Base-by-base conservation (phyloP, 805 yeast species). In the Starmerella vaccinii region DNA sequence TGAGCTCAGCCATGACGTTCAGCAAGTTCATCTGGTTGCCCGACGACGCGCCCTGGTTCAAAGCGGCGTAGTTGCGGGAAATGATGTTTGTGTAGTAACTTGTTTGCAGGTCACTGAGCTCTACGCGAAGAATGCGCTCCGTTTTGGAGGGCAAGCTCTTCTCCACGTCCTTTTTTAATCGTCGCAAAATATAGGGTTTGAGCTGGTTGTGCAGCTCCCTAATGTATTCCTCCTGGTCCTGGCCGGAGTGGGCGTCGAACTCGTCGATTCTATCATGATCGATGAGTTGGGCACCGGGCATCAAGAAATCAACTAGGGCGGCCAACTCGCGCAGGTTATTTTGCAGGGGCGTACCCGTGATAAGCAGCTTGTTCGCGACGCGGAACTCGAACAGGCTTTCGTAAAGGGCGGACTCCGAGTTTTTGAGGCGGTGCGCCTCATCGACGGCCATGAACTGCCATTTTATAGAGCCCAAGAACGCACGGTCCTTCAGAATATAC, bases 371-470 rank as follows among this genome's bases (percentile, higher is more conserved):
- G 67, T 92, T 92, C 2, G 81, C 75, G 10, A 83, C 92, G 60
- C 81, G 84, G 71, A 92, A 87, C 57, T 82, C 84, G 60, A 74
- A 76, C 52, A 92, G 73, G 2, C 95, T 82, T 63, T 90, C 97
- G 65, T 92, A 92, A 37, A 92, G 70, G 0, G 97, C 89, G 26
- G 92, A 81, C 65, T 89, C 97, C 0, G 95, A 85, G 64, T 92
- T 92, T 61, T 92, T 92, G 63, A 92, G 74, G 63, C 98, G 76
- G 69, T 92, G 99, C 5, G 98, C 99, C 70, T 92, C 99, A 67
- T 92, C 99, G 23, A 92, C 97, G 2, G 98, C 98, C 58, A 94
- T 69, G 64, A 83, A 92, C 65, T 89, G 97, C 99, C 99, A 92
- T 65, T 77, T 83, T 52, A 92, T 77, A 26, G 77, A 64, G 4